Evolutionary conservation across 2,329 filamentous ascomycete genomes (phyloP), one percentile per base, ranked within the genome.

Genomic region (Tolypocladium album): DNA sequence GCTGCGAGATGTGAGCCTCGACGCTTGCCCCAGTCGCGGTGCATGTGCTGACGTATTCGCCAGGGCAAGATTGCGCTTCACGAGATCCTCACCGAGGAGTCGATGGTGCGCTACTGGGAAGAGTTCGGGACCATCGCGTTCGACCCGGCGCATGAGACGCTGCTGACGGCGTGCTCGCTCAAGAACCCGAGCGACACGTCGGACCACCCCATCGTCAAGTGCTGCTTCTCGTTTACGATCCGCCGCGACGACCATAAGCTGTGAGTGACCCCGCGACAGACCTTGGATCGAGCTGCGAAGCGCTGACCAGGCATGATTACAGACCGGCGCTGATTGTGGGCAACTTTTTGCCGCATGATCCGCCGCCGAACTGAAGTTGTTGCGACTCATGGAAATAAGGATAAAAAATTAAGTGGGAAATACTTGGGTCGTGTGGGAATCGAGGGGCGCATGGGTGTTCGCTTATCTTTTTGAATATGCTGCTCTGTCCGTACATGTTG

Each of bases 121-220:
- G 96, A 99, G 69, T 99, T 99, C 70, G 92, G 93, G 57, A 93
- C 92, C 6, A 97, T 99, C 67, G 95, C 94, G 12, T 99, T 99
- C 74, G 94, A 99, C 70, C 86, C 88, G 60, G 87, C 85, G 12
- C 94, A 97, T 71, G 96, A 99, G 72, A 95, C 93, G 27, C 90
- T 99, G 68, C 79, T 99, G 66, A 99, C 94, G 27, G 93, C 90
- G 65, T 99, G 94, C 71, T 88, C 90, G 13, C 77, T 99, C 63
- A 96, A 96, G 74, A 92, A 87, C 65, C 92, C 90, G 4, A 84
- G 86, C 64, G 80, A 85, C 57, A 82, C 82, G 62, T 85, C 87
- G 3, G 84, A 85, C 53, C 84, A 88, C 59, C 84, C 88, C 24
- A 86, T 89, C 45, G 87, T 97, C 61, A 88, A 90, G 70, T 99